These are phyloP conservation scores for Phialophora verrucosa DNA, from an alignment of 2,329 filamentous ascomycete genomes.

Conservation along the genomic window DNA sequence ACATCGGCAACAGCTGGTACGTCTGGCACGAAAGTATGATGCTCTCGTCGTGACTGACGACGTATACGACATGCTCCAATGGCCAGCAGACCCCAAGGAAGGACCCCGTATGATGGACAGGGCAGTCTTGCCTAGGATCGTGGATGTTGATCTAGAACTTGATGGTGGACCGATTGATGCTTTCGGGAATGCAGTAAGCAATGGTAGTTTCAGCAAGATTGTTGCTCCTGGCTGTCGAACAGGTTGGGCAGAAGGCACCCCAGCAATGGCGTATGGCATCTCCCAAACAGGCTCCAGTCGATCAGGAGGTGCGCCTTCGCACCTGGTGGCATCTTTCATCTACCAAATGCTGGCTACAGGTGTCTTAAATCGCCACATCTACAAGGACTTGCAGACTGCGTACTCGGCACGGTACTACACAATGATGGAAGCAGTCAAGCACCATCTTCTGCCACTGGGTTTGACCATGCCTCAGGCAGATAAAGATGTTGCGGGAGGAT, in stretches of 20 bases:
- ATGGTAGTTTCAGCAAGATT: constrained; percentile 90
- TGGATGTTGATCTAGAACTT: constrained; percentile 76
- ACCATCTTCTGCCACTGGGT: constrained; percentile 67
- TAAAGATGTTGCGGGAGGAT: constrained; percentile 71
- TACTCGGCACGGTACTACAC: constrained; percentile 60
- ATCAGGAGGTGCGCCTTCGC: constrained; percentile 66
- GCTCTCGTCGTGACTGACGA: constrained; percentile 88
- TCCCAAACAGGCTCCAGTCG: constrained; percentile 63
- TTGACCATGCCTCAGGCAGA: constrained; percentile 55
- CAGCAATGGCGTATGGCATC: constrained; percentile 65
- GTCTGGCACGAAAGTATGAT: constrained; percentile 77
- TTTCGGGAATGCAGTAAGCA: constrained; percentile 83
- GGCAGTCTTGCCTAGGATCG: constrained; percentile 69
- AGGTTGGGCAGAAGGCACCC: constrained; percentile 82
- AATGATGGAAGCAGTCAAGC: constrained; percentile 65
- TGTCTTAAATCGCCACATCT: constrained; percentile 60
- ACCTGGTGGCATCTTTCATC: constrained; percentile 64
- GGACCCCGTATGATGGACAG: constrained; percentile 43
- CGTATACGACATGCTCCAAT: constrained; percentile 92
- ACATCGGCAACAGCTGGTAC: constrained; percentile 71
- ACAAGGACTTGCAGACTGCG: constrained; percentile 58
- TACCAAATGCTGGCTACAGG: constrained; percentile 60
- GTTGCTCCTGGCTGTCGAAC: constrained; percentile 79
- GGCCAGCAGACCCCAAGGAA: constrained; percentile 57
- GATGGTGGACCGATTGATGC: constrained; percentile 64